Conservation (phyloP, 1,139 yeast species). For the Saccharomyces pastorianus region DNA sequence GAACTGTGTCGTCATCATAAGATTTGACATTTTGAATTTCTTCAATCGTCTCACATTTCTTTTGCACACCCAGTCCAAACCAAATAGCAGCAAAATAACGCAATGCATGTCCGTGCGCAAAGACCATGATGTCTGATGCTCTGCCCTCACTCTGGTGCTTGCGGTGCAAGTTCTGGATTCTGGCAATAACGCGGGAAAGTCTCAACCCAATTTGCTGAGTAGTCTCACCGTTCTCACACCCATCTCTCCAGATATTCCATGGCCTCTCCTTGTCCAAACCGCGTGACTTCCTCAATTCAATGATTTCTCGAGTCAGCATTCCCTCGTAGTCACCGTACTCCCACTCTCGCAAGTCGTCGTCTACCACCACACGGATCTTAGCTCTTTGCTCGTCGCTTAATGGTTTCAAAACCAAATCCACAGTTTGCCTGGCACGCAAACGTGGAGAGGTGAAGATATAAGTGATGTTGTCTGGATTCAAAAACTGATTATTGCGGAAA, state of each 20-base stretch:
- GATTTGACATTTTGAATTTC: conserved; percentile 17
- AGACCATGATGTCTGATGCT: conserved; percentile 66
- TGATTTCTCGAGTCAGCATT: conserved; percentile 56
- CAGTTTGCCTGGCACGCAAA: conserved; percentile 66
- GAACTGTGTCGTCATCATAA: conserved; percentile 29
- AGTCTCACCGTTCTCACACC: conserved; percentile 85
- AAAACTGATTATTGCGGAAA: conserved; percentile 49
- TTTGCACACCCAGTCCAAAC: conserved; percentile 41
- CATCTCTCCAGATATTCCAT: conserved; percentile 91
- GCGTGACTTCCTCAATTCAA: conserved; percentile 46
- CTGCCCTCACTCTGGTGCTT: conserved; percentile 46
- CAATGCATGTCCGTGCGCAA: conserved; percentile 89
- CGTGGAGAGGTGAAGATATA: conserved; percentile 75
- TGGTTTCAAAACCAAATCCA: conserved; percentile 45
- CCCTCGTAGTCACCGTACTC: conserved; percentile 96
- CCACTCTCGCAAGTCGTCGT: conserved; percentile 82
- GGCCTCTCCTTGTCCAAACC: conserved; percentile 49
- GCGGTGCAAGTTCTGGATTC: conserved; percentile 55
- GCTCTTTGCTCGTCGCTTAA: conserved; percentile 43
- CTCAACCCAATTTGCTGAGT: conserved; percentile 57
- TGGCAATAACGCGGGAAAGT: conserved; percentile 58
- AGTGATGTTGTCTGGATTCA: conserved; percentile 56
- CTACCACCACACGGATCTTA: conserved; percentile 42
- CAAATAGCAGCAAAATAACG: conserved; percentile 86
- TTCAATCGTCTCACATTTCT: conserved; percentile 22